Base-by-base conservation (phyloP, 495 filamentous ascomycete genomes). In the Podospora fimiseda region DNA sequence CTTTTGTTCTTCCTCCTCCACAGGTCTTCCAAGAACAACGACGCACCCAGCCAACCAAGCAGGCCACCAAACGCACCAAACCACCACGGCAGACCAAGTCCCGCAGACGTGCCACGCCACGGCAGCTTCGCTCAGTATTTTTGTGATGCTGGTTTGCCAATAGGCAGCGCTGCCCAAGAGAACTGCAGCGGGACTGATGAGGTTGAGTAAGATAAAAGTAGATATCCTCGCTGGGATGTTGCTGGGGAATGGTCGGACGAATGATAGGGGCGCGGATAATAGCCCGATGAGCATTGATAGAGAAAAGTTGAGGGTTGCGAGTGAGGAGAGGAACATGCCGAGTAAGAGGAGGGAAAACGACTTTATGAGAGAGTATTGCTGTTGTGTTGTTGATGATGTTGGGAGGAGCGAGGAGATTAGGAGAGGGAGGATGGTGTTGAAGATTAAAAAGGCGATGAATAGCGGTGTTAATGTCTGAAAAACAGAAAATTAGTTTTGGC, bases 11-110 rank as follows among this genome's bases (percentile, higher is more conserved):
- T 21, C 60, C 0, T 15, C 15, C 9, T 16, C 37, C 23, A 7
- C n/a, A 8, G 67, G 63, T 43, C 50, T 53, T 38, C 61, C 76
- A 50, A 76, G 59, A 23, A 78, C 67, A 5, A 69, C 52, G 9
- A 77, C 58, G 16, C 65, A 59, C 5, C 71, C 89, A 13, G 80
- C 78, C 48, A 96, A 59, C 94, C 93, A 97, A 19, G 88, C 90
- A 7, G 93, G 94, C 92, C 92, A 98, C 93, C 93, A 98, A 23
- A 97, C 89, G 66, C 89, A 88, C 90, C 94, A 98, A 15, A 97
- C 83, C 36, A 97, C 83, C 7, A 97, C 82, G 53, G 86, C 75
- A 36, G 90, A 95, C 75, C 90, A 95, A 76, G 92, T 80, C 2
- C 92, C 91, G 78, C 85, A 90, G 15, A 96, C 88, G 61, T 86